phyloP scores from a whole-genome alignment of 768 basidiomycete genomes.

The Calocybe cyanea region DNA sequence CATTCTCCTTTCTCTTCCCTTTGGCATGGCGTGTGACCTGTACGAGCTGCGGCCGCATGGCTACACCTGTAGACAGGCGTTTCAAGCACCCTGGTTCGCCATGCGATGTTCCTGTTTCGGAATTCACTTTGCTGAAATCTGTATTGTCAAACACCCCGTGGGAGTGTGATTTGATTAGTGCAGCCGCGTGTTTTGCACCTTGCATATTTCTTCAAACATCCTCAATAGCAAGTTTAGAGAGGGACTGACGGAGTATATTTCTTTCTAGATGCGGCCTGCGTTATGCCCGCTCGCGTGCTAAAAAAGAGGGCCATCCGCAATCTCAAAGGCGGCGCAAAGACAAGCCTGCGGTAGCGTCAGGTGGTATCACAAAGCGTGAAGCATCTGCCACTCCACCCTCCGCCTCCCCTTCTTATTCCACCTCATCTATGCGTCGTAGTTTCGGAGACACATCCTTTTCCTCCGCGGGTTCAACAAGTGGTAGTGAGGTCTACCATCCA shows the following conservation, averaged over 20 bases:
- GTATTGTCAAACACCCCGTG: too few species aligned
- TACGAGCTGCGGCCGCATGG: too few species aligned
- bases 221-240: too few species aligned
- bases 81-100: too few species aligned
- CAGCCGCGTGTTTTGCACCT: slow-evolving; percentile 6
- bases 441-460: slow-evolving; percentile 49
- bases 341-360: slow-evolving; percentile 26
- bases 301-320: slow-evolving; percentile 69
- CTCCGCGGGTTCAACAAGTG: slow-evolving; percentile 52
- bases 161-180: not conserved
- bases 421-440: slow-evolving; percentile 41
- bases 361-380: slow-evolving; percentile 35
- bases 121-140: too few species aligned
- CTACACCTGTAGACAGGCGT: too few species aligned
- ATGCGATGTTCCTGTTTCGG: too few species aligned
- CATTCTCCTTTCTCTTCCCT: slow-evolving; percentile 9
- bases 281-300: slow-evolving; percentile 83
- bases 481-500: slow-evolving; percentile 52
- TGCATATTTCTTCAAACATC: not conserved
- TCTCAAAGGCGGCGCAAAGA: slow-evolving; percentile 65
- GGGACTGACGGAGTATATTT: slow-evolving; percentile 6
- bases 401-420: slow-evolving; percentile 35
- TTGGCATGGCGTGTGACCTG: not conserved
- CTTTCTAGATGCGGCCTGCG: slow-evolving; percentile 71
- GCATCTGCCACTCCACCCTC: slow-evolving; percentile 36